Conservation (phyloP, 208 protist genomes). For the Leishmania lainsoni region DNA sequence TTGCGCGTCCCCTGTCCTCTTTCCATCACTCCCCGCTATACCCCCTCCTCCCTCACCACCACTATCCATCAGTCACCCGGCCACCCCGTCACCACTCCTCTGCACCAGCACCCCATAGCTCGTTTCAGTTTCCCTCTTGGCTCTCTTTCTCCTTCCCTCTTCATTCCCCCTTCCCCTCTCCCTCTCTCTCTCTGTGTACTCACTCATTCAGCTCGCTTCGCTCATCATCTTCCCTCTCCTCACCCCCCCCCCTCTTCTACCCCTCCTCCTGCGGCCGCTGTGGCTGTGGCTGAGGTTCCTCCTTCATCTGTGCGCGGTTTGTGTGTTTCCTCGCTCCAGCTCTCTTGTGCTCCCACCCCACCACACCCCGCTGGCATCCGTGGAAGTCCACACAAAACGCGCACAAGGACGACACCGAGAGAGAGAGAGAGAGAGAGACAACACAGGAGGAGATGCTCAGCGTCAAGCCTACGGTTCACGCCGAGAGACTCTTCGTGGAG, state of each 20-base stretch:
- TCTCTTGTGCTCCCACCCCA: not conserved
- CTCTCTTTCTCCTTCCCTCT: not conserved
- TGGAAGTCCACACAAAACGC: not conserved
- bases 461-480: slow-evolving; percentile 11
- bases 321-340: not conserved
- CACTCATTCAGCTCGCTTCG: too few relatives aligned
- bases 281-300: not conserved
- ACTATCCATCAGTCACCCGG: not conserved
- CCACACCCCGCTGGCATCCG: not conserved
- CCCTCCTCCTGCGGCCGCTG: not conserved
- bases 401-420: not conserved
- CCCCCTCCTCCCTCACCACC: not conserved
- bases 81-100: too few relatives aligned
- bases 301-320: slow-evolving; percentile 6
- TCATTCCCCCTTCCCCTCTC: too few relatives aligned
- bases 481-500: slow-evolving; percentile 9
- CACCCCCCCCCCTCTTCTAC: too few relatives aligned
- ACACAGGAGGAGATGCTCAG: slow-evolving; percentile 6
- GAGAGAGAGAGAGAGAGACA: not conserved
- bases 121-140: not conserved
- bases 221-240: too few relatives aligned
- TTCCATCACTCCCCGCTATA: too few relatives aligned
- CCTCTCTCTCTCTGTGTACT: not conserved
- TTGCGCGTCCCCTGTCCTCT: too few relatives aligned
- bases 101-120: not conserved